These are phyloP conservation scores for Candida pini DNA, from an alignment of 805 yeast genomes.

Conservation along the genomic window DNA sequence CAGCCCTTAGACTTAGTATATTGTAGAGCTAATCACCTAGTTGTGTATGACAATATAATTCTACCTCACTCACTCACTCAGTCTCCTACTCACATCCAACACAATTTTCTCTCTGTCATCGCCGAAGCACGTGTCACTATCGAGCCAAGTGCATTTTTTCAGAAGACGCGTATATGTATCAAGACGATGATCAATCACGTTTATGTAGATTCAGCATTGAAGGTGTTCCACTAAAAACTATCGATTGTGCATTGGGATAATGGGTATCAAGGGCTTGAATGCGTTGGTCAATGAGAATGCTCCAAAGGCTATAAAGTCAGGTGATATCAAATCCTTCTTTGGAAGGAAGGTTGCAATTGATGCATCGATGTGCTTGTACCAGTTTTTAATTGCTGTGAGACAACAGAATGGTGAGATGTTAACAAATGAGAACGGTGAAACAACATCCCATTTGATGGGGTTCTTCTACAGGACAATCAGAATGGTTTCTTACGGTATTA, in stretches of 20 bases:
- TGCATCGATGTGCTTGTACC: slow-evolving; percentile 95
- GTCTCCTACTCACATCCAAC: too few species aligned
- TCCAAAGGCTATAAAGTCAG: slow-evolving; percentile 69
- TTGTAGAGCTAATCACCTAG: too few species aligned
- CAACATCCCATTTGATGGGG: slow-evolving; percentile 92
- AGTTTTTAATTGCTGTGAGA: slow-evolving; percentile 91
- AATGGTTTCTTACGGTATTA: slow-evolving; percentile 87
- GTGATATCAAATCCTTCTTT: slow-evolving; percentile 78
- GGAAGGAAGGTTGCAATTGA: slow-evolving; percentile 98
- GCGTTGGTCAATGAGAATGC: slow-evolving; percentile 87
- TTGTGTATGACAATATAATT: too few species aligned
- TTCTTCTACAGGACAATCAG: slow-evolving; percentile 91
- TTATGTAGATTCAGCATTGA: neutral
- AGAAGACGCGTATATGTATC: too few species aligned
- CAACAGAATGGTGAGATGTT: slow-evolving; percentile 95
- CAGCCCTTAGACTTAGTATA: too few species aligned
- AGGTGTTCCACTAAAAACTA: neutral
- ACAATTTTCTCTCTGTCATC: too few species aligned
- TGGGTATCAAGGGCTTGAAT: slow-evolving; percentile 63
- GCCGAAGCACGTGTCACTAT: too few species aligned
- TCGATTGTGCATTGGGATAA: too few species aligned
- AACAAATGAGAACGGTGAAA: slow-evolving; percentile 84
- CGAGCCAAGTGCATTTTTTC: too few species aligned
- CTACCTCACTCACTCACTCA: too few species aligned
- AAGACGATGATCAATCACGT: too few species aligned